These are phyloP conservation scores for Ogataea populi-albae DNA, from an alignment of 805 yeast species.

Conservation along the genomic window DNA sequence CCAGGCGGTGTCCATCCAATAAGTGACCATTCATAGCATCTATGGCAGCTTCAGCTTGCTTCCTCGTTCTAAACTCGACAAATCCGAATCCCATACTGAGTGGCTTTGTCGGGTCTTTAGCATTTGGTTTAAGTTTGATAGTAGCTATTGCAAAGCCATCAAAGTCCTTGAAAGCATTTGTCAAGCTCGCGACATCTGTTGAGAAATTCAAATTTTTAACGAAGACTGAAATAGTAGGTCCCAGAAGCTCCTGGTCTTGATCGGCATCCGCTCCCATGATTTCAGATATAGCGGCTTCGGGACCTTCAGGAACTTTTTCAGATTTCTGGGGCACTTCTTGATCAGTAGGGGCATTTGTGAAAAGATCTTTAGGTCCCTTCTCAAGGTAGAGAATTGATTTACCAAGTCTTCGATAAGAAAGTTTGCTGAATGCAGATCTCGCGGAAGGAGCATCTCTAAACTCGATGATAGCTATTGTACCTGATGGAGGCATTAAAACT, in stretches of 20 bases:
- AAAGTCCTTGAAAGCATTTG: constrained; percentile 61
- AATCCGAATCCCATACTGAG: constrained; percentile 98
- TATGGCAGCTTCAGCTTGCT: constrained; percentile 76
- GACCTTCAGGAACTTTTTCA: constrained; percentile 23
- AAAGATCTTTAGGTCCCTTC: constrained; percentile 86
- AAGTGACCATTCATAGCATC: constrained; percentile 68
- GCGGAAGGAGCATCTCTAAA: constrained; percentile 80
- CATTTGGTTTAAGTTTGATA: constrained; percentile 85
- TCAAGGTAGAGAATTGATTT: constrained; percentile 86
- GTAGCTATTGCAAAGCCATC: constrained; percentile 81
- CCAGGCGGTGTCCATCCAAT: constrained; percentile 86
- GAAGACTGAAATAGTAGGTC: constrained; percentile 84
- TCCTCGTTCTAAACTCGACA: constrained; percentile 79
- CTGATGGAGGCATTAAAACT: constrained; percentile 91
- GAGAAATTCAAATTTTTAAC: constrained; percentile 88
- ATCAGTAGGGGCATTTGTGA: constrained; percentile 47
- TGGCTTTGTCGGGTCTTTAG: constrained; percentile 61
- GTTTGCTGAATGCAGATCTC: constrained; percentile 82
- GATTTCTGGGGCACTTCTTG: constrained; percentile 30
- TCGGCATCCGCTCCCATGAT: constrained; percentile 17
- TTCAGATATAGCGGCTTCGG: constrained; percentile 35
- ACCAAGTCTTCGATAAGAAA: constrained; percentile 85
- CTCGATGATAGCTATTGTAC: constrained; percentile 92
- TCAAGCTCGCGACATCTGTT: constrained; percentile 59
- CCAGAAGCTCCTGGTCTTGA: constrained; percentile 42